These are phyloP conservation scores for Aspergillus sp. DNA, from an alignment of 2,329 filamentous ascomycete species.

Conservation along the genomic window DNA sequence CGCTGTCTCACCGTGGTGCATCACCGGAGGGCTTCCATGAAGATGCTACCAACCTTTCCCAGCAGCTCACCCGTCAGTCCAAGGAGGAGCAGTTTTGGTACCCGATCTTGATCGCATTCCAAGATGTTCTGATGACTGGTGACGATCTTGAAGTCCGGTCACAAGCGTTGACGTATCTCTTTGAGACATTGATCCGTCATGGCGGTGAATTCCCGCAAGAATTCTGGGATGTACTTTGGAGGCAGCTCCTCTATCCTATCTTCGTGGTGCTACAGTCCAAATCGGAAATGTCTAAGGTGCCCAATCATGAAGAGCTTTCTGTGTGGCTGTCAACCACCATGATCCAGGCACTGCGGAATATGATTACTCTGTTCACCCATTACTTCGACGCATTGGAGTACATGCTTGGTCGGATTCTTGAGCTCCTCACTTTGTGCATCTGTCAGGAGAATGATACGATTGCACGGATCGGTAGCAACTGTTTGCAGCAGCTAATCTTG, in stretches of 20 bases:
- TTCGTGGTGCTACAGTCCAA: slow-evolving; percentile 97
- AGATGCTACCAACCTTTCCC: slow-evolving; percentile 53
- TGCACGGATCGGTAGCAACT: slow-evolving; percentile 96
- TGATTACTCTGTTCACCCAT: slow-evolving; percentile 98
- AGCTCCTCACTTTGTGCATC: slow-evolving; percentile 91
- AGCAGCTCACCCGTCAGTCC: slow-evolving; percentile 75
- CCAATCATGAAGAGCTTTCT: slow-evolving; percentile 94
- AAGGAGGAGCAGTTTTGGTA: slow-evolving; percentile 99
- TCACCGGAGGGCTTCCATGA: slow-evolving; percentile 49
- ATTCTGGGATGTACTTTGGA: slow-evolving; percentile 98
- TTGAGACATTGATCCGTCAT: slow-evolving; percentile 86
- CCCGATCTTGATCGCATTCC: slow-evolving; percentile 95
- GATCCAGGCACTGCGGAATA: slow-evolving; percentile 96
- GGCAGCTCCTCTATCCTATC: slow-evolving; percentile 94
- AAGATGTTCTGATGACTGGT: slow-evolving; percentile 98
- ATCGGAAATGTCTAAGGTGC: slow-evolving; percentile 92
- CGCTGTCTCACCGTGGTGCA: slow-evolving; percentile 69
- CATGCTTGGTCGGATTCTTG: slow-evolving; percentile 97
- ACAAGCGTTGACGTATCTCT: slow-evolving; percentile 88
- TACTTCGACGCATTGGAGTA: slow-evolving; percentile 96
- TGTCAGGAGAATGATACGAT: slow-evolving; percentile 99
- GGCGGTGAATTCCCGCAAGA: slow-evolving; percentile 88
- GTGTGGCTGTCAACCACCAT: slow-evolving; percentile 99
- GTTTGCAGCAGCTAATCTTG: slow-evolving; percentile 90
- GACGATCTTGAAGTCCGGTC: slow-evolving; percentile 96